Percentiles rank a stretch among this genome's conserved stretches.
Evolutionary conservation across 1,139 yeast species (phyloP).

Genomic region (Debaryomycetaceae sp.): DNA sequence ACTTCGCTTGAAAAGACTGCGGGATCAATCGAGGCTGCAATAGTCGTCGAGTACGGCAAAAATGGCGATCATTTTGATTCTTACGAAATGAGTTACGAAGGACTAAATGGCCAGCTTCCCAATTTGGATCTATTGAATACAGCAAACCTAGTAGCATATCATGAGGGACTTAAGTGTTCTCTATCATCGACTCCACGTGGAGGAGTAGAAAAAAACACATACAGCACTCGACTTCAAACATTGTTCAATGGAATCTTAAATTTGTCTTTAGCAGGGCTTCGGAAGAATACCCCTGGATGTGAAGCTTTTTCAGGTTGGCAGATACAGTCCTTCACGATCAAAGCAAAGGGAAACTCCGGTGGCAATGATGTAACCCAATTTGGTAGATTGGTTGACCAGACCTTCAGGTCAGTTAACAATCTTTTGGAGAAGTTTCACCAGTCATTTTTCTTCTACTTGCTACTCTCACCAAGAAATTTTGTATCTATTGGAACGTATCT

Average conservation of each 20-base stretch:
- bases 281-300: conserved; percentile 58
- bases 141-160: conserved; percentile 66
- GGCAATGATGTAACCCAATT: conserved; percentile 81
- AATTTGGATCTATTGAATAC: conserved; percentile 86
- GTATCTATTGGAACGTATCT: conserved; percentile 93
- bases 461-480: conserved; percentile 74
- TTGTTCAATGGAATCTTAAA: conserved; percentile 62
- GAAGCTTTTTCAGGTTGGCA: conserved; percentile 97
- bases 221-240: conserved; percentile 55
- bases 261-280: conserved; percentile 69
- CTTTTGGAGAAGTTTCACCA: conserved; percentile 94
- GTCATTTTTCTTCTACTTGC: conserved; percentile 87
- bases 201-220: conserved; percentile 45
- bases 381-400: conserved; percentile 86
- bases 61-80: conserved; percentile 66
- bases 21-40: conserved; percentile 93
- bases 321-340: conserved; percentile 82
- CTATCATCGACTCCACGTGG: conserved; percentile 57
- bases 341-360: conserved; percentile 59
- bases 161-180: conserved; percentile 69
- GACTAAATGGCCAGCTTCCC: conserved; percentile 93
- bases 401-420: conserved; percentile 87
- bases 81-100: conserved; percentile 77
- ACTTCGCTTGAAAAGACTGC: conserved; percentile 82
- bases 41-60: conserved; percentile 78